A percentile compares a stretch with the other conserved stretches of the same genome.
phyloP scores from a whole-genome alignment of 1,284 basidiomycete species.

The Sporisorium exsertum region DNA sequence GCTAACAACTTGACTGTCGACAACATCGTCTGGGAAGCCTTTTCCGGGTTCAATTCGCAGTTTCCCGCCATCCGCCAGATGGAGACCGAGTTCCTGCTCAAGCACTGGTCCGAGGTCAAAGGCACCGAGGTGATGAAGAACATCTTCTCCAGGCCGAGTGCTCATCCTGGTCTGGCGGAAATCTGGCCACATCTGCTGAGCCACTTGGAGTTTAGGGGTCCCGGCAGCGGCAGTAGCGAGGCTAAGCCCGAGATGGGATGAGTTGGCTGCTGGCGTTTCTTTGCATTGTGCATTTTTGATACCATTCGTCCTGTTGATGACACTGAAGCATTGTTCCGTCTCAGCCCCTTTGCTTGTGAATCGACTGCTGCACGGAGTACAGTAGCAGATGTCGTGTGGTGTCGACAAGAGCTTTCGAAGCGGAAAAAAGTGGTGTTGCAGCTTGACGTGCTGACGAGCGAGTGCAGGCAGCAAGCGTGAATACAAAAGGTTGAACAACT shows the following conservation, averaged over 20 bases:
- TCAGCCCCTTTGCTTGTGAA: background rate
- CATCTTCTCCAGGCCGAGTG: constrained; percentile 72
- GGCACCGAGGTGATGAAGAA: constrained; percentile 81
- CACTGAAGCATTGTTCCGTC: background rate
- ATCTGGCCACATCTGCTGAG: constrained; percentile 60
- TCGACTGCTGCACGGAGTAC: background rate
- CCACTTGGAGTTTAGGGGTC: constrained; percentile 53
- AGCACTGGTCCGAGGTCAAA: constrained; percentile 83
- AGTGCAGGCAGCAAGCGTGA: background rate
- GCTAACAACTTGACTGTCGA: constrained; percentile 79
- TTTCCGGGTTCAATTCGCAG: constrained; percentile 83
- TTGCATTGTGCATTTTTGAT: background rate
- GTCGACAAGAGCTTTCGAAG: background rate
- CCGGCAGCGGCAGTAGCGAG: constrained; percentile 9
- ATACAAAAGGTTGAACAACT: constrained; percentile 1
- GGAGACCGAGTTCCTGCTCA: constrained; percentile 61
- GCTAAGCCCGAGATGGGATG: background rate
- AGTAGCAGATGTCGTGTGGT: background rate
- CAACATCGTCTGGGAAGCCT: constrained; percentile 87
- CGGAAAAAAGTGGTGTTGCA: background rate
- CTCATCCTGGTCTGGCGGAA: constrained; percentile 61
- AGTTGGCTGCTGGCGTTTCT: too few species aligned
- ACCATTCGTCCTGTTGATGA: background rate
- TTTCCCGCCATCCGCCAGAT: constrained; percentile 83
- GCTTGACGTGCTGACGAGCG: background rate